Conservation (phyloP, 805 yeast genomes). For the Debaryomyces castellii region DNA sequence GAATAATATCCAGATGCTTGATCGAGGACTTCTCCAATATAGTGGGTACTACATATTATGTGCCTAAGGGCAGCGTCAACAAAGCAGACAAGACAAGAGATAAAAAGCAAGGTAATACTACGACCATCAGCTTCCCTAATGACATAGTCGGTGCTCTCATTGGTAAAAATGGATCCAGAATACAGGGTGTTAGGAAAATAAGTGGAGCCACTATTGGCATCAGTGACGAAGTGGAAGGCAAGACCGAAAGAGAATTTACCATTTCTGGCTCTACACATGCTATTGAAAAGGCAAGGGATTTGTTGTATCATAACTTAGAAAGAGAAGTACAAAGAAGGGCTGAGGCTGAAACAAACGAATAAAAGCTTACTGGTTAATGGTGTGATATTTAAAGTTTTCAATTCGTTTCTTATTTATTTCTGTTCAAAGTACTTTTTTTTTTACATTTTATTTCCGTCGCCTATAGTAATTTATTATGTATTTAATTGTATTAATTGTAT, state of each 20-base stretch:
- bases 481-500: neutral
- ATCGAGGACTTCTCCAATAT: conserved; percentile 72
- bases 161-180: conserved; percentile 82
- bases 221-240: conserved; percentile 63
- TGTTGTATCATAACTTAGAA: conserved; percentile 58
- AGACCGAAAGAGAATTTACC: conserved; percentile 67
- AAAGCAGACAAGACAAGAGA: neutral
- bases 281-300: conserved; percentile 57
- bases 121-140: conserved; percentile 63
- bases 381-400: conserved; percentile 1
- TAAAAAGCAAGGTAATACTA: conserved; percentile 20
- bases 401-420: neutral
- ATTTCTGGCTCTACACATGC: conserved; percentile 59
- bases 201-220: conserved; percentile 80
- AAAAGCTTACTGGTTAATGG: conserved; percentile 1
- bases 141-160: conserved; percentile 87
- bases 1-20: conserved; percentile 65
- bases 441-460: neutral
- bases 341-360: conserved; percentile 10
- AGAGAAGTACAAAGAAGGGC: conserved; percentile 52
- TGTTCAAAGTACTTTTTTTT: neutral
- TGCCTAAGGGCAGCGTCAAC: conserved; percentile 39
- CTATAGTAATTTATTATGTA: conserved; percentile 1
- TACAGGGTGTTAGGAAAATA: conserved; percentile 77
- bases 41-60: conserved; percentile 62